Conservation (phyloP, 345 rosid species). For the Trapa incisa region DNA sequence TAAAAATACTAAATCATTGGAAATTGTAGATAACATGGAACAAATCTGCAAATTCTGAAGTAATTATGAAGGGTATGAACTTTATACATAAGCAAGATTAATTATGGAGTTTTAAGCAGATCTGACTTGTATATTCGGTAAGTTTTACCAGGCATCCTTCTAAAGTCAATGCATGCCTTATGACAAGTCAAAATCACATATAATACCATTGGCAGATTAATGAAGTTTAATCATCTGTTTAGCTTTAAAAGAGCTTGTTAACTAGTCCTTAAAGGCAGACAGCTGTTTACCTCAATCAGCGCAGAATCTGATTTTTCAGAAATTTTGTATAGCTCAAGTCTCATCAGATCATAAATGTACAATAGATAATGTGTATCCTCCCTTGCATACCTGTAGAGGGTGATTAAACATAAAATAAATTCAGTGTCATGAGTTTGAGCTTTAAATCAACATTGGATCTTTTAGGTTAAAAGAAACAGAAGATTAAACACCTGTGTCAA, state of each 20-base stretch:
- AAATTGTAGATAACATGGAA: not conserved
- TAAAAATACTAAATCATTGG: not conserved
- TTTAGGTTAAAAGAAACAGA: not conserved
- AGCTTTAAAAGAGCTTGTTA: not conserved
- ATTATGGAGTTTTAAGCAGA: not conserved
- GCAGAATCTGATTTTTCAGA: conserved; percentile 41
- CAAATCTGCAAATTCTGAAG: not conserved
- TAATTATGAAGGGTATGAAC: not conserved
- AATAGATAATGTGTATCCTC: conserved; percentile 92
- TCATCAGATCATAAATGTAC: conserved; percentile 73
- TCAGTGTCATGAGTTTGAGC: not conserved
- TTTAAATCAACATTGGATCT: not conserved
- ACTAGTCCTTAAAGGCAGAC: too few species aligned
- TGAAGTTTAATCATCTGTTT: not conserved
- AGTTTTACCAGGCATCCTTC: not conserved
- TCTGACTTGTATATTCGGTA: not conserved
- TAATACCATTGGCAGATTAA: not conserved
- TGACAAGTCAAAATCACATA: not conserved
- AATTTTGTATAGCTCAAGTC: conserved; percentile 25
- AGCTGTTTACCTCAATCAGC: conserved; percentile 48
- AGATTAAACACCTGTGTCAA: not conserved
- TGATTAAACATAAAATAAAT: not conserved
- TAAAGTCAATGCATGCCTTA: not conserved
- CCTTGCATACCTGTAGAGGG: conserved; percentile 70
- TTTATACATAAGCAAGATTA: not conserved